Evolutionary conservation across 805 yeast species (phyloP), one percentile per base, ranked within the genome.

Genomic region (Myxozyma kluyveri): DNA sequence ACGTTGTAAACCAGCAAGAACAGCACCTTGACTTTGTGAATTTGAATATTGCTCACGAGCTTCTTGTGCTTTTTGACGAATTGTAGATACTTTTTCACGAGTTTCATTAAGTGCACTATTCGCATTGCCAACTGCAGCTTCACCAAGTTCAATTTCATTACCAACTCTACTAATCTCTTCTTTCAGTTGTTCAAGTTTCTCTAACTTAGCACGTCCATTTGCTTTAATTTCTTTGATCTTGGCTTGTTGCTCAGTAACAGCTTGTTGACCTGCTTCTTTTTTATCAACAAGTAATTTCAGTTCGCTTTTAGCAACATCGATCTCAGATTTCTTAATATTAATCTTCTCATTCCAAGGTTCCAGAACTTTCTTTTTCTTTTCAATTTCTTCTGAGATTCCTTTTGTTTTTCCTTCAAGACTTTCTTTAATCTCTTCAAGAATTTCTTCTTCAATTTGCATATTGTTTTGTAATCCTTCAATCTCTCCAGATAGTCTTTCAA

Each of bases 291-390:
- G 63, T 66, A 87, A 75, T 22, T 80, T 79, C n/a, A 87, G 74
- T 54, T 83, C 80, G 5, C 87, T 79, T 46, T 78, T 74, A 2
- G 82, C 78, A n/a, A 87, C 76, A 45, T 82, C 78, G 5, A 85
- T 76, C 42, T 81, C 81, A 12, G 85, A 77, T 49, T 81, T 81
- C 51, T 83, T 82, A 14, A 77, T 76, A 53, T 78, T 82, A 27
- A 89, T 70, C 57, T 81, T 77, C 24, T 78, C 83, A 53, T 80
- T 81, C 90, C 95, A 88, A 0, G 98, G 99, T 59, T 86, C 90
- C 4, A 88, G 69, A 54, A 83, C 75, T 5, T 73, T 75, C 65
- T 87, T 90, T 36, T 82, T 69, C 12, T 63, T 61, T 59, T 80
- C 85, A 46, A 90, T 84, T 62, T 86, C 77, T 6, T 75, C 76